Evolutionary conservation across 768 basidiomycete genomes (phyloP).

Genomic region (Xerocomellus intermedius): DNA sequence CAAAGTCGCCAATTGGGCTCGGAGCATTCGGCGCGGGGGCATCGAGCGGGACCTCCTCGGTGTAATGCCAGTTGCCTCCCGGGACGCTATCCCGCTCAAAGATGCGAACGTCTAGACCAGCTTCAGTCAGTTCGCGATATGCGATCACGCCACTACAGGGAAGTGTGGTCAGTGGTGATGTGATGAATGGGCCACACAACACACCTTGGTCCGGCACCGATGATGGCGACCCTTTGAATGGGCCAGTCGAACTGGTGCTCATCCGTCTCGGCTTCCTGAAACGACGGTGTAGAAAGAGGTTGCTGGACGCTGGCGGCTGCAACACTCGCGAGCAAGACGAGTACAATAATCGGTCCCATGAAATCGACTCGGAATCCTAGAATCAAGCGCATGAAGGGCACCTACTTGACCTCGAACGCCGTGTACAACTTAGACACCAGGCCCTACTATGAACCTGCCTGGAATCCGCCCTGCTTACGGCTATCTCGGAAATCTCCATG

Average conservation of each 20-base stretch:
- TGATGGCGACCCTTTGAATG: conserved; percentile 13
- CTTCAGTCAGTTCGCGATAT: conserved; percentile 14
- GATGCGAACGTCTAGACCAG: conserved; percentile 14
- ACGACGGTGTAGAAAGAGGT: background rate
- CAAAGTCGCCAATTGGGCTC: conserved; percentile 2
- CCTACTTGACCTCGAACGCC: no score
- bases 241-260: conserved; percentile 14
- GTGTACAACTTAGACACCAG: no score
- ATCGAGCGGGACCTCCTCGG: conserved; percentile 13
- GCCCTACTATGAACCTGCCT: no score
- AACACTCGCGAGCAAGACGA: background rate
- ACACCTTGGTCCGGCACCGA: conserved; percentile 20
- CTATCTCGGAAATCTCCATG: no score
- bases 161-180: background rate
- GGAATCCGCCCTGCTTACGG: no score
- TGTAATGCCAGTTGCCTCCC: conserved; percentile 16
- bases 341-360: background rate
- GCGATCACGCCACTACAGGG: conserved; percentile 9
- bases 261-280: background rate
- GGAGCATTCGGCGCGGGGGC: conserved; percentile 13
- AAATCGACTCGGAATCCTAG: no score
- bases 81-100: conserved; percentile 12
- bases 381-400: no score
- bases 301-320: background rate
- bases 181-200: background rate